Evolutionary conservation across 2,329 filamentous ascomycete species (phyloP).

Genomic region (Cryphonectria naterciae): DNA sequence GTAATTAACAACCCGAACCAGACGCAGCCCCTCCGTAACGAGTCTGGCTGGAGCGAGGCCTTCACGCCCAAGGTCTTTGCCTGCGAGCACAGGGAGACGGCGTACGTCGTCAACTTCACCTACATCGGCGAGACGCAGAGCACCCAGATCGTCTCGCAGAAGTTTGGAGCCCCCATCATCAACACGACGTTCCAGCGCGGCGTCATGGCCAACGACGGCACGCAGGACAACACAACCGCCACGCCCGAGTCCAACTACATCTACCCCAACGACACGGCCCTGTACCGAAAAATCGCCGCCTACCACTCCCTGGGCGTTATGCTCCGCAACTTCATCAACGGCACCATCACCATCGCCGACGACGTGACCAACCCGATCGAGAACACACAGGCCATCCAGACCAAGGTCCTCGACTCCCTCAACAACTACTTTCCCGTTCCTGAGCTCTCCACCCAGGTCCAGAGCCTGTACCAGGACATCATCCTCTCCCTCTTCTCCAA

Average conservation of each 20-base stretch:
- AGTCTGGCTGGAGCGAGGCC: conserved; percentile 37
- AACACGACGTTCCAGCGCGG: conserved; percentile 40
- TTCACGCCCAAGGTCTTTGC: conserved; percentile 42
- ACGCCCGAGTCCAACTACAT: conserved; percentile 39
- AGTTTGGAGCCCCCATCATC: conserved; percentile 38
- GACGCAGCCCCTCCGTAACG: conserved; percentile 32
- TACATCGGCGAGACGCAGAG: conserved; percentile 39
- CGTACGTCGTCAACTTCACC: conserved; percentile 42
- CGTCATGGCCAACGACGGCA: conserved; percentile 40
- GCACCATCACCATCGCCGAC: conserved; percentile 37
- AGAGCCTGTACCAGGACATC: conserved; percentile 39
- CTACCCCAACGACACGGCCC: conserved; percentile 34
- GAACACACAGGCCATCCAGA: conserved; percentile 42
- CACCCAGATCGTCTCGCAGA: conserved; percentile 34
- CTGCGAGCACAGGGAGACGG: conserved; percentile 45
- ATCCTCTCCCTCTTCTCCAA: conserved; percentile 30
- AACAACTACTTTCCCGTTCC: conserved; percentile 39
- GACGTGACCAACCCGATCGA: conserved; percentile 35
- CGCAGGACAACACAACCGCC: conserved; percentile 42
- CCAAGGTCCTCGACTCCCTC: conserved; percentile 44
- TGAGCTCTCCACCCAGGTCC: conserved; percentile 37
- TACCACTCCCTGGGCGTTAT: conserved; percentile 43
- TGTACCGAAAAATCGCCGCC: conserved; percentile 40
- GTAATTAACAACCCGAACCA: conserved; percentile 32
- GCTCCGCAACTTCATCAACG: conserved; percentile 41